Evolutionary conservation across 768 basidiomycete genomes (phyloP).

Genomic region (Tulasnella sp.): DNA sequence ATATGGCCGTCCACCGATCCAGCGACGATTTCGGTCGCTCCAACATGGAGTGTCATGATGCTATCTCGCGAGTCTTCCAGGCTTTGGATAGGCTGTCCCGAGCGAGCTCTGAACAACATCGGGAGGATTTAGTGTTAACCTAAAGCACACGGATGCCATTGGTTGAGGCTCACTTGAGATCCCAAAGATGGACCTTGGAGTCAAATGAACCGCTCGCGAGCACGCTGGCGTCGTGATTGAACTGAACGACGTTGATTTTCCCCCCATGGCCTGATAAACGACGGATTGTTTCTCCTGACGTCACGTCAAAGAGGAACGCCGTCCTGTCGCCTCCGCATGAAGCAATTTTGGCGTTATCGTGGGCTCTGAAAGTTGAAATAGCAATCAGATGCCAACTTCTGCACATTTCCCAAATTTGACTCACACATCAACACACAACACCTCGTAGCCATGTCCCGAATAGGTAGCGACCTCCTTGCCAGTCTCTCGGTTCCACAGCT

Average conservation of each 20-base stretch:
- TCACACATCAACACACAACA: slow-evolving; percentile 81
- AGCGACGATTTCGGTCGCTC: slow-evolving; percentile 53
- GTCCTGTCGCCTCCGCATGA: slow-evolving; percentile 90
- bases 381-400: neutral
- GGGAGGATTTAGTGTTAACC: neutral
- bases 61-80: slow-evolving; percentile 83
- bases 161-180: slow-evolving; percentile 51
- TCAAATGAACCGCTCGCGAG: slow-evolving; percentile 91
- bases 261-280: slow-evolving; percentile 82
- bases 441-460: slow-evolving; percentile 89
- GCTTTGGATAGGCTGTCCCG: slow-evolving; percentile 79
- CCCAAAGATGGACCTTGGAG: slow-evolving; percentile 84
- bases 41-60: slow-evolving; percentile 67
- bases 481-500: slow-evolving; percentile 79
- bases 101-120: slow-evolving; percentile 53
- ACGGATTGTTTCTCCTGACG: slow-evolving; percentile 70
- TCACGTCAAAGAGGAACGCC: slow-evolving; percentile 94
- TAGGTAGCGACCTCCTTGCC: slow-evolving; percentile 90
- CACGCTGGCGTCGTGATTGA: slow-evolving; percentile 79
- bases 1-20: slow-evolving; percentile 89
- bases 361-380: slow-evolving; percentile 41
- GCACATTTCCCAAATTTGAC: slow-evolving; percentile 25
- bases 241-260: slow-evolving; percentile 82
- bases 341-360: slow-evolving; percentile 90
- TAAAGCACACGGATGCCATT: neutral